phyloP scores from a whole-genome alignment of 768 basidiomycete species.

The Tylopilus subfusipes region DNA sequence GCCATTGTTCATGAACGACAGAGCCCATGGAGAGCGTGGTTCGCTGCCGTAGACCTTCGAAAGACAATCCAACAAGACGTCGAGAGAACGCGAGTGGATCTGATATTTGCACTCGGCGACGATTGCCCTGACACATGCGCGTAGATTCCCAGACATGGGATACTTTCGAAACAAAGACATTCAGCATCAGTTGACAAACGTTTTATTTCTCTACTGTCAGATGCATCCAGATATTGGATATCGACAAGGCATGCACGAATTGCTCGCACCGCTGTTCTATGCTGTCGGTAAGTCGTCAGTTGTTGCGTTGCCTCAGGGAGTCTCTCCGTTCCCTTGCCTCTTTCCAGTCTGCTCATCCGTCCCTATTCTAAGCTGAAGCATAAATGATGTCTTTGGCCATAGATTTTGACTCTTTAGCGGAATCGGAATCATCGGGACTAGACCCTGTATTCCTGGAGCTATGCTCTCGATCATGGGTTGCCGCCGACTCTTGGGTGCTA shows the following conservation, averaged over 20 bases:
- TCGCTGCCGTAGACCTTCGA: conserved; percentile 80
- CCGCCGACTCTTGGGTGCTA: conserved; percentile 85
- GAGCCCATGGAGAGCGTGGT: conserved; percentile 98
- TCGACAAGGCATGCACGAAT: conserved; percentile 98
- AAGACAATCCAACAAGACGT: conserved; percentile 93
- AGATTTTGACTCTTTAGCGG: conserved; percentile 72
- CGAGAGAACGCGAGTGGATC: conserved; percentile 78
- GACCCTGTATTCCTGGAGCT: conserved; percentile 49
- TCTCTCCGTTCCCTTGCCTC: conserved; percentile 5
- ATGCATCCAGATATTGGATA: conserved; percentile 85
- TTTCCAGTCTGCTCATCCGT: conserved; percentile 15
- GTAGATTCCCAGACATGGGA: conserved; percentile 90
- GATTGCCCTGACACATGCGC: conserved; percentile 1
- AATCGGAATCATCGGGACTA: conserved; percentile 26
- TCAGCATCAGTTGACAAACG: conserved; percentile 77
- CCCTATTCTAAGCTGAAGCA: conserved; percentile 24
- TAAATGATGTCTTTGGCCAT: conserved; percentile 33
- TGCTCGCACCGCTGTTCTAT: conserved; percentile 84
- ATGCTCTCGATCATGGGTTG: conserved; percentile 65
- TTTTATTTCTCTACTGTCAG: conserved; percentile 81
- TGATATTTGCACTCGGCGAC: conserved; percentile 1
- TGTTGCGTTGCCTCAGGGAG: not conserved
- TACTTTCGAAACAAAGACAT: conserved; percentile 81
- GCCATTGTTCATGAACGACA: conserved; percentile 28
- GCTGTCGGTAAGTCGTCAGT: conserved; percentile 37